Evolutionary conservation across 2,329 filamentous ascomycete species (phyloP), one percentile per base, ranked within the genome.

Genomic region (Paracoccidioides lutzii): DNA sequence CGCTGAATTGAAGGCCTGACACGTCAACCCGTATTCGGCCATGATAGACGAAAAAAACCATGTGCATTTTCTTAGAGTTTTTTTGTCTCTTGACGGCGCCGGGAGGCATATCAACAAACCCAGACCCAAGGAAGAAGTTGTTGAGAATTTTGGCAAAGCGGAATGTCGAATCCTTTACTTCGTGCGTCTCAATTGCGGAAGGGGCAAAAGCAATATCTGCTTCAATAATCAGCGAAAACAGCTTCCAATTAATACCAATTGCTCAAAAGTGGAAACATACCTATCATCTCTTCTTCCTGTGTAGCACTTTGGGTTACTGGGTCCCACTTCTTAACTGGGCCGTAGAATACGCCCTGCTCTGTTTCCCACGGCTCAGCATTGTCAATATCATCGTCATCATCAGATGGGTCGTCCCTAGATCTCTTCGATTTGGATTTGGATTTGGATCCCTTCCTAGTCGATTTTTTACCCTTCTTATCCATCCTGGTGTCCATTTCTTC

Each of bases 11-110:
- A 5, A 74, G 68, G 4, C 70, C 71, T 5, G 69, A 70, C 10
- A 74, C 87, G 33, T 82, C 86, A 22, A 95, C 90, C 61, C 83
- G 77, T 22, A 96, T 89, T 60, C 86, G 83, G 28, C 93, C 93
- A 46, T 81, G 80, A 63, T 89, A 85, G 35, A 98, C 86, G 64
- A 95, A 96, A 70, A 97, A 97, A 0, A 87, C 84, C 85, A 98
- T 93, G 67, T 96, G 90, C 88, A 96, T 97, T 74, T 87, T 90
- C 59, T 91, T 81, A 40, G 87, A 87, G 71, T 96, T 97, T 78
- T 97, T 97, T 51, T 85, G 81, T 62, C 84, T 82, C 76, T 98
- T 98, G 66, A 87, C 82, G 37, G 87, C 83, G 2, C 86, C 85
- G 0, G 88, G 84, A 5, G 89, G 88, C 52, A 98, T 75, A 64